Evolutionary conservation across 352 stramenopile genomes (phyloP).

Genomic region (Labyrinthula sp.): DNA sequence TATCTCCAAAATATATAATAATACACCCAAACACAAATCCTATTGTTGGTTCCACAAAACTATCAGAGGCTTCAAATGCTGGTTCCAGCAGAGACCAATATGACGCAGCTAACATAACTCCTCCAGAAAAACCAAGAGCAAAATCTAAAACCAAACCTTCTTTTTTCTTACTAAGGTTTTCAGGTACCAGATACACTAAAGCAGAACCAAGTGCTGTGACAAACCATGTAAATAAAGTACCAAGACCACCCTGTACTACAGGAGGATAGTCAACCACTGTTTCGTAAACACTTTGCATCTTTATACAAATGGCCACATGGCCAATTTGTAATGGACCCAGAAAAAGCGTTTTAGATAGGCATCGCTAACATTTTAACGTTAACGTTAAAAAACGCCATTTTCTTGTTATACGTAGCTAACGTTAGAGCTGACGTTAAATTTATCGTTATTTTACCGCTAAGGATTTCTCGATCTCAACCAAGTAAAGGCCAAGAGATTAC

Average conservation of each 20-base stretch:
- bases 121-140: constrained; percentile 50
- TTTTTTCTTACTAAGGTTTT: constrained; percentile 11
- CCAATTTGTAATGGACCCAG: too few relatives aligned
- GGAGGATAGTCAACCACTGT: too few relatives aligned
- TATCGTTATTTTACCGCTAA: too few relatives aligned
- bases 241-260: constrained; percentile 24
- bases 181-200: constrained; percentile 31
- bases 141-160: constrained; percentile 27
- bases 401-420: too few relatives aligned
- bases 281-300: too few relatives aligned
- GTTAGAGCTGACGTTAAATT: too few relatives aligned
- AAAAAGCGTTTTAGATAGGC: too few relatives aligned
- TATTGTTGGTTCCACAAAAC: constrained; percentile 53
- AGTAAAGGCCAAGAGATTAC: too few relatives aligned
- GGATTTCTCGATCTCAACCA: too few relatives aligned
- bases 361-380: too few relatives aligned
- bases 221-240: constrained; percentile 30
- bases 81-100: constrained; percentile 62
- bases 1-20: constrained; percentile 50
- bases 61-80: constrained; percentile 55
- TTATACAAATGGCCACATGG: too few relatives aligned
- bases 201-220: constrained; percentile 30
- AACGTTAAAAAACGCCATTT: too few relatives aligned
- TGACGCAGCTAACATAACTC: constrained; percentile 62
- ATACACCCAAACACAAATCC: constrained; percentile 52